Percentiles rank a stretch among this genome's conserved stretches.
These are phyloP conservation scores for Xylaria curta DNA, from an alignment of 495 filamentous ascomycete species.

Conservation along the genomic window DNA sequence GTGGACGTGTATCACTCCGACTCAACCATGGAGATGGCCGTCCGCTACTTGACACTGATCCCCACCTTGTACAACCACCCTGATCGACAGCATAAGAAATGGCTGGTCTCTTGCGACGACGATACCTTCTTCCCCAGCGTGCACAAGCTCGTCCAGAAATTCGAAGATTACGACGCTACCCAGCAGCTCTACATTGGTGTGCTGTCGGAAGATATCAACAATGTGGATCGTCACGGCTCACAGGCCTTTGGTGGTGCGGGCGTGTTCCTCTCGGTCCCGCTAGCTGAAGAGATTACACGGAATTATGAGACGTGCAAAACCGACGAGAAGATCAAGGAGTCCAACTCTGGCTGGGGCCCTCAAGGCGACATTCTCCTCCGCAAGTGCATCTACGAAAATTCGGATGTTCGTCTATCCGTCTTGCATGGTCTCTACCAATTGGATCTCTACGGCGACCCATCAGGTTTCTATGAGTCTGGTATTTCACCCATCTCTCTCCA, in stretches of 20 bases:
- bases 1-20: slow-evolving; percentile 66
- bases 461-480: slow-evolving; percentile 72
- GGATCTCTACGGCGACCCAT: slow-evolving; percentile 69
- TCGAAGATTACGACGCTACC: slow-evolving; percentile 58
- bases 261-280: slow-evolving; percentile 70
- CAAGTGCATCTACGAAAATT: slow-evolving; percentile 71
- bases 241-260: slow-evolving; percentile 77
- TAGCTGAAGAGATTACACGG: slow-evolving; percentile 64
- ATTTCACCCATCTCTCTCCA: slow-evolving; percentile 69
- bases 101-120: slow-evolving; percentile 74
- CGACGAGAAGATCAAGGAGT: slow-evolving; percentile 55
- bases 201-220: slow-evolving; percentile 72
- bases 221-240: slow-evolving; percentile 70
- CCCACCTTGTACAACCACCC: slow-evolving; percentile 58
- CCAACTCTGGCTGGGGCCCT: slow-evolving; percentile 60
- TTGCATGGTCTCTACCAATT: slow-evolving; percentile 71
- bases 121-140: slow-evolving; percentile 78
- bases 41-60: slow-evolving; percentile 60
- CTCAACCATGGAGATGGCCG: slow-evolving; percentile 66
- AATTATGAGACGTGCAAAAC: slow-evolving; percentile 62
- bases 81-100: slow-evolving; percentile 61
- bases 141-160: slow-evolving; percentile 59
- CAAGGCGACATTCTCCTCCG: slow-evolving; percentile 71
- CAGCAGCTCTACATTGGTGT: slow-evolving; percentile 71
- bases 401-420: slow-evolving; percentile 64